Evolutionary conservation across 768 basidiomycete species (phyloP).

Genomic region (Mycena amicta): DNA sequence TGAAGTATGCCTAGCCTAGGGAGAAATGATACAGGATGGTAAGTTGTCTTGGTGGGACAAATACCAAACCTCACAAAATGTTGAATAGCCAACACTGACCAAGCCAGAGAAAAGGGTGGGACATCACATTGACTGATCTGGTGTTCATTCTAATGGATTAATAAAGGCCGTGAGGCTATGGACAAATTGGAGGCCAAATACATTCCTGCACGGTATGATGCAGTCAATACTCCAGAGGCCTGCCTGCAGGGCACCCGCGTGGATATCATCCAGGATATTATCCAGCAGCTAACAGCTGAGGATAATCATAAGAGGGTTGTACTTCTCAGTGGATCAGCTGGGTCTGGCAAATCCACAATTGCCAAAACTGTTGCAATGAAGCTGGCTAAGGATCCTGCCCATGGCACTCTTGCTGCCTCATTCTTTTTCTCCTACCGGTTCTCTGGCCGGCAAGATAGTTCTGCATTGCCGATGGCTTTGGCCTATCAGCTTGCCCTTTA

Average conservation of each 20-base stretch:
- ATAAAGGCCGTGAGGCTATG: neutral
- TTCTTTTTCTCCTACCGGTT: conserved; percentile 11
- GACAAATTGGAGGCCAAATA: neutral
- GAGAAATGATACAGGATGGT: no score
- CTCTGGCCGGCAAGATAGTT: neutral
- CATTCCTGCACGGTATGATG: conserved; percentile 5
- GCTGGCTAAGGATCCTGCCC: neutral
- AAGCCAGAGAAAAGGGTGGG: no score
- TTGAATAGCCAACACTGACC: no score
- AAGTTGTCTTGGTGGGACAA: no score
- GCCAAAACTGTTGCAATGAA: conserved; percentile 10
- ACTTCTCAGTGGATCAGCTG: conserved; percentile 1
- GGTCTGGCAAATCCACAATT: conserved; percentile 4
- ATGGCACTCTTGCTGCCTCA: conserved; percentile 7
- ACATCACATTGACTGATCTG: no score
- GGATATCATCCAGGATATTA: conserved; percentile 3
- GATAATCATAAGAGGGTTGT: neutral
- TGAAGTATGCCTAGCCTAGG: no score
- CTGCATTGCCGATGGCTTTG: neutral
- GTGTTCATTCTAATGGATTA: no score
- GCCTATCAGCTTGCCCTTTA: conserved; percentile 5
- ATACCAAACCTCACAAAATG: no score
- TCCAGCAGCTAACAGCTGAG: neutral
- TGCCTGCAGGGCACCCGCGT: conserved; percentile 7
- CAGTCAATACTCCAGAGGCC: conserved; percentile 7